Evolutionary conservation across 1,139 yeast genomes (phyloP).

Genomic region (Meyerozyma smithsonii): DNA sequence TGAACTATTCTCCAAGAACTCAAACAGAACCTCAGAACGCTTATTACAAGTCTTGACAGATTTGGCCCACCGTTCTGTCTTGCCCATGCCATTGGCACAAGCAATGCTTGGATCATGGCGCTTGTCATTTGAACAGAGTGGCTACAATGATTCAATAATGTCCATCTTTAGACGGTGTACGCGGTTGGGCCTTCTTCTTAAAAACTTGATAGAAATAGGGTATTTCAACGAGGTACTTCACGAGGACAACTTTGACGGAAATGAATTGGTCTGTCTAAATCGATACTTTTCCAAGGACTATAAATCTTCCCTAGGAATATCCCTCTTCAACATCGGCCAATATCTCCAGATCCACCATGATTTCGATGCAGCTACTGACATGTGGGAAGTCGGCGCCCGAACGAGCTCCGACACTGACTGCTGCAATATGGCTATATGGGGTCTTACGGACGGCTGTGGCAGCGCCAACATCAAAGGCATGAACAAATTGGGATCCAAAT

Average conservation of each 20-base stretch:
- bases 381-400: constrained; percentile 3
- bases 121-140: constrained; percentile 13
- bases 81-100: constrained; percentile 21
- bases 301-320: constrained; percentile 2
- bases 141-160: constrained; percentile 7
- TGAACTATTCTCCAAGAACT: not conserved
- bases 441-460: constrained; percentile 20
- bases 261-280: constrained; percentile 2
- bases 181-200: not conserved
- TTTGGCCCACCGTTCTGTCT: constrained; percentile 14
- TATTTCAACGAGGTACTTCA: constrained; percentile 4
- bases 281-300: constrained; percentile 5
- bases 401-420: constrained; percentile 7
- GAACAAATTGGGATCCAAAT: constrained; percentile 11
- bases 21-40: constrained; percentile 7
- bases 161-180: constrained; percentile 4
- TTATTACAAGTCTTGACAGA: constrained; percentile 14
- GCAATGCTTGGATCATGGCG: constrained; percentile 23
- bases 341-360: constrained; percentile 3
- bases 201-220: constrained; percentile 4
- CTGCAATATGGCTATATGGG: constrained; percentile 20
- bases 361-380: not conserved
- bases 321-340: constrained; percentile 1
- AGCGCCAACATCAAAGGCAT: constrained; percentile 9
- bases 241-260: constrained; percentile 5